These are phyloP conservation scores for Erodium texanum DNA, from an alignment of 441 rosid species.

Conservation along the genomic window DNA sequence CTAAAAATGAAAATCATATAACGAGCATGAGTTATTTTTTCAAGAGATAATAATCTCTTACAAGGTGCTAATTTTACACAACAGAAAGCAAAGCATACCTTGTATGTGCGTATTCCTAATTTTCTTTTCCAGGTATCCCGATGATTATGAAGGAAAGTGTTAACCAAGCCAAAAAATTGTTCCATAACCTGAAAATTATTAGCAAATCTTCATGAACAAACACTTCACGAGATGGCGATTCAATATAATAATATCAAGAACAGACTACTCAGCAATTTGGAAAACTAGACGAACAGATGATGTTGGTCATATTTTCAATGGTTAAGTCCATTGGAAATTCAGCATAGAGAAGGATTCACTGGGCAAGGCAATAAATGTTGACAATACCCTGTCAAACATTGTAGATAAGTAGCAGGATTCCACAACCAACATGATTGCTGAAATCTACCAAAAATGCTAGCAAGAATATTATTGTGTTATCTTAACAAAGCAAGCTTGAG, in stretches of 20 bases:
- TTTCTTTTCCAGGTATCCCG: slow-evolving; percentile 90
- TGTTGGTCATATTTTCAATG: no score
- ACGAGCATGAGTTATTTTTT: not conserved
- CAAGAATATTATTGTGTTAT: no score
- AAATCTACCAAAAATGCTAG: no score
- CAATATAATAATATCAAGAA: slow-evolving; percentile 3
- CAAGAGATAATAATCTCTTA: not conserved
- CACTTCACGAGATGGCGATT: not conserved
- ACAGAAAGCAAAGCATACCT: slow-evolving; percentile 41
- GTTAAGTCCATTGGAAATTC: no score
- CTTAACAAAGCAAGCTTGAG: no score
- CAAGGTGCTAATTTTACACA: no score
- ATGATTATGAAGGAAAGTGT: slow-evolving; percentile 74
- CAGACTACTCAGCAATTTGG: not conserved
- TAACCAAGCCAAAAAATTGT: slow-evolving; percentile 90
- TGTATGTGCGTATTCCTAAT: slow-evolving; percentile 82
- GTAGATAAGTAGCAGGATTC: no score
- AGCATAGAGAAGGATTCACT: no score
- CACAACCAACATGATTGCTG: no score
- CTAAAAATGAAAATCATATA: not conserved
- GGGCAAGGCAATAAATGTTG: no score
- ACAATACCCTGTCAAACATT: no score
- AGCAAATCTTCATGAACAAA: slow-evolving; percentile 10
- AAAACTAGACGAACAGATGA: not conserved
- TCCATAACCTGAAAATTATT: slow-evolving; percentile 82